Base-by-base conservation (phyloP, 805 yeast genomes). In the Starmerella sp. region DNA sequence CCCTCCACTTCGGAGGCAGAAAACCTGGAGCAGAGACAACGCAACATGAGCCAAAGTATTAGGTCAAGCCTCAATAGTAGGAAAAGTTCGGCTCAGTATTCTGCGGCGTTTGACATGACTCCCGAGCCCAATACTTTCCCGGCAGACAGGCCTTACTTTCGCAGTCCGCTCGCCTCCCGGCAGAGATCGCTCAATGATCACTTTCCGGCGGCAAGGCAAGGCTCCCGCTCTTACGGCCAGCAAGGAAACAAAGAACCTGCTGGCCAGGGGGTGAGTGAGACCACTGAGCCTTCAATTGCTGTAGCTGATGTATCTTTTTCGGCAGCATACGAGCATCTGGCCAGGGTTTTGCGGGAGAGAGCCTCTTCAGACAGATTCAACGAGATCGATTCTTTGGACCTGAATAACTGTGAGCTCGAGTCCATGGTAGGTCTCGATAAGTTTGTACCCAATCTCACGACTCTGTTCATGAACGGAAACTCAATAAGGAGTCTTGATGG, bases 401-500 rank as follows among this genome's bases (percentile, higher is more conserved):
- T 63, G 17, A 49, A 57, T 49, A 35, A 39, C 22, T 48, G 58
- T n/a, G 57, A 54, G 1, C 53, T 63, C 2, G 66, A 62, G 42
- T 41, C 60, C 2, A 15, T 63, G 29, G 51, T 43, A 4, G 65
- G 65, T 4, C 56, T 63, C 1, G 63, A 59, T 38, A 45, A 53
- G 34, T 47, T 63, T 28, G 37, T 54, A 3, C 66, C 66, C 4
- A 37, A 56, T 2, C 53, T 63, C 15, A 52, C 56, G 5, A 52
- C 54, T 13, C 53, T 60, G 13, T 51, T 58, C 17, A 39, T 59
- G 37, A 50, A 57, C 37, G 47, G 53, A 28, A 63, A 63, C 44
- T 15, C 34, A 3, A 46, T 63, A 22, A 38, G 59, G 15, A 54
- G 55, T 14, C 48, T 63, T 6, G 58, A 63, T 6, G 66, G 66